phyloP scores from a whole-genome alignment of 192 early-diverging fungal species.

The Entrophospora sp. region DNA sequence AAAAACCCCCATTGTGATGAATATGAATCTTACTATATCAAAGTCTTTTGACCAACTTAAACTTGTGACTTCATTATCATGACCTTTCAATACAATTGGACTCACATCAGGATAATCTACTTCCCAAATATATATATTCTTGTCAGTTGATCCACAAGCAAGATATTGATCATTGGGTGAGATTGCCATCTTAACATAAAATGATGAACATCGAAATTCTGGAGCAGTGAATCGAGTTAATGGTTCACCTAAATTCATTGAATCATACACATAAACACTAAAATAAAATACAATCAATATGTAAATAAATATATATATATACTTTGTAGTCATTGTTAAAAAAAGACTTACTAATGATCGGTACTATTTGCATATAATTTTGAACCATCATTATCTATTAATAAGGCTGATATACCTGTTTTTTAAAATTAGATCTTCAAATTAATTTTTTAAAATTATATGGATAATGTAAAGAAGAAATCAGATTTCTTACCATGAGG shows the following conservation, averaged over 20 bases:
- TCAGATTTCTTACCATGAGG: slow-evolving; percentile 17
- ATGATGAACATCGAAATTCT: slow-evolving; percentile 46
- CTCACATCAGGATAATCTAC: slow-evolving; percentile 31
- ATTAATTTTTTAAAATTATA: background rate
- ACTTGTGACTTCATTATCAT: slow-evolving; percentile 54
- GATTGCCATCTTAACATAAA: slow-evolving; percentile 53
- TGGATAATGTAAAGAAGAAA: background rate
- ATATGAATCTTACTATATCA: slow-evolving; percentile 32
- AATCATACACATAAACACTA: slow-evolving; percentile 60
- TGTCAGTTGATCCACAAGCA: slow-evolving; percentile 55
- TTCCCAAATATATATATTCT: slow-evolving; percentile 63
- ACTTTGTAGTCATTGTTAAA: background rate
- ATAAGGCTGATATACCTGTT: slow-evolving; percentile 51
- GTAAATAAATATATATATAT: no score
- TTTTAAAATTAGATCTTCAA: background rate
- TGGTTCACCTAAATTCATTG: slow-evolving; percentile 36
- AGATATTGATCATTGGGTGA: slow-evolving; percentile 64
- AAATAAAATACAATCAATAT: background rate
- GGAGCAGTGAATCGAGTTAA: slow-evolving; percentile 37
- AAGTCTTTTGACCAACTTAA: slow-evolving; percentile 56
- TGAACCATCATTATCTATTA: slow-evolving; percentile 48
- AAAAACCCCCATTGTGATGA: background rate
- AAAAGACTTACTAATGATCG: slow-evolving; percentile 38
- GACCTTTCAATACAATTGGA: slow-evolving; percentile 47
- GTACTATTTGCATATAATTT: slow-evolving; percentile 60